Percentiles rank a stretch among this genome's conserved stretches.
phyloP scores from a whole-genome alignment of 495 filamentous ascomycete genomes.

The Penicillium pancosmium region DNA sequence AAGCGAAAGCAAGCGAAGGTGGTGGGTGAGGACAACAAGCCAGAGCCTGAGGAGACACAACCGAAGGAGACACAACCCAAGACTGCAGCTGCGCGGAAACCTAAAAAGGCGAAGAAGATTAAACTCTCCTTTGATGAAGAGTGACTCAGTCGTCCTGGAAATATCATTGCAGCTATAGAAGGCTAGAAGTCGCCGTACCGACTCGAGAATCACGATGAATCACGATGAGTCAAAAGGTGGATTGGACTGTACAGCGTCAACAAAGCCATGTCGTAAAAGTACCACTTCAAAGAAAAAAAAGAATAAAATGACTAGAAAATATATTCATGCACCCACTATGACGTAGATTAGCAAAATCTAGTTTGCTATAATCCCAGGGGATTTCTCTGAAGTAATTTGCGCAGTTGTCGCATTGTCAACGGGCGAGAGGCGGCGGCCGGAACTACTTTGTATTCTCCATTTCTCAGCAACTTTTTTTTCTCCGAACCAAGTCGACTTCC shows the following conservation, averaged over 20 bases:
- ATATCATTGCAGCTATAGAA: slow-evolving; percentile 9
- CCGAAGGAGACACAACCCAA: slow-evolving; percentile 28
- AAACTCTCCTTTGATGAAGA: slow-evolving; percentile 50
- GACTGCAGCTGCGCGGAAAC: slow-evolving; percentile 31
- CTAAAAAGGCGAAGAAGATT: slow-evolving; percentile 52
- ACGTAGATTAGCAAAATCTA: too few species aligned
- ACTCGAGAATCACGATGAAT: slow-evolving; percentile 13
- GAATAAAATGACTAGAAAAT: slow-evolving; percentile 8
- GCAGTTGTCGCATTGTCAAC: background rate
- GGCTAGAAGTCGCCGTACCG: background rate
- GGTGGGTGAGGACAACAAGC: slow-evolving; percentile 36
- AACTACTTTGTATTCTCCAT: slow-evolving; percentile 12
- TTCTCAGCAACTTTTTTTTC: slow-evolving; percentile 34
- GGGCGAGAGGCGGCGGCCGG: background rate
- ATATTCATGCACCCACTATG: too few species aligned
- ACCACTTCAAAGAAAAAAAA: background rate
- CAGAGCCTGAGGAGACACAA: slow-evolving; percentile 27
- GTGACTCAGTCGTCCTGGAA: background rate
- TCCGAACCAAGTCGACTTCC: slow-evolving; percentile 17
- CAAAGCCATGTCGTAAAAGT: background rate
- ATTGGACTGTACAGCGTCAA: background rate
- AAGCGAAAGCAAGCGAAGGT: slow-evolving; percentile 51
- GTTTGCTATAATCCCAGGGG: background rate
- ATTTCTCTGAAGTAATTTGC: background rate
- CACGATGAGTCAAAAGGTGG: slow-evolving; percentile 27